A percentile compares a stretch with the other conserved stretches of the same genome.
Conservation (phyloP, 2,329 filamentous ascomycete species). For the Zasmidium angulare region DNA sequence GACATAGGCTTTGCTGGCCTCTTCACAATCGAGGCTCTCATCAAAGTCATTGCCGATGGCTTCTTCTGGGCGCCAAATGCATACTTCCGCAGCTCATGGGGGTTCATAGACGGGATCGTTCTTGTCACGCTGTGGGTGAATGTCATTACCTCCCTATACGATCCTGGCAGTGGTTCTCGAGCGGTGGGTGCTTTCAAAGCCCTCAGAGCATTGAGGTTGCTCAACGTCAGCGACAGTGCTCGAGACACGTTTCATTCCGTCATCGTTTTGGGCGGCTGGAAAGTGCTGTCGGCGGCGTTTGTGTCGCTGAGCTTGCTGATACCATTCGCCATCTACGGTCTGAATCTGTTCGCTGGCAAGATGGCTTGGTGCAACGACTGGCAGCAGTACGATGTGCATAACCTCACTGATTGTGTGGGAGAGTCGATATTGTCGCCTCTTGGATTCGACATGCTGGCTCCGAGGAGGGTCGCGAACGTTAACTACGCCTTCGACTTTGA, state of each 20-base stretch:
- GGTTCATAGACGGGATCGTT: constrained; percentile 89
- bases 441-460: constrained; percentile 81
- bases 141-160: constrained; percentile 75
- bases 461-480: constrained; percentile 63
- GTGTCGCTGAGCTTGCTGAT: constrained; percentile 93
- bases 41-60: constrained; percentile 94
- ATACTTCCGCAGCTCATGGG: constrained; percentile 95
- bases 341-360: constrained; percentile 87
- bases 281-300: constrained; percentile 86
- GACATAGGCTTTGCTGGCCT: constrained; percentile 86
- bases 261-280: constrained; percentile 91
- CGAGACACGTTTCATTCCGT: constrained; percentile 95
- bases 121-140: constrained; percentile 94
- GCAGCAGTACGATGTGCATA: constrained; percentile 50
- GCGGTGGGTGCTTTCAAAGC: constrained; percentile 97
- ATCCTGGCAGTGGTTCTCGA: constrained; percentile 81
- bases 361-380: constrained; percentile 78
- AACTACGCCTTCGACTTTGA: constrained; percentile 93
- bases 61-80: constrained; percentile 97
- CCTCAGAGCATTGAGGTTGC: constrained; percentile 79
- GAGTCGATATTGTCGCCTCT: constrained; percentile 78
- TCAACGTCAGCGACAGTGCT: constrained; percentile 95
- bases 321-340: constrained; percentile 92
- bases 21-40: constrained; percentile 80
- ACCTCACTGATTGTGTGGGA: constrained; percentile 74